Percentiles rank a stretch among this genome's conserved stretches.
Evolutionary conservation across 106 monocot species (phyloP).

Genomic region (Dendrobium nobile): DNA sequence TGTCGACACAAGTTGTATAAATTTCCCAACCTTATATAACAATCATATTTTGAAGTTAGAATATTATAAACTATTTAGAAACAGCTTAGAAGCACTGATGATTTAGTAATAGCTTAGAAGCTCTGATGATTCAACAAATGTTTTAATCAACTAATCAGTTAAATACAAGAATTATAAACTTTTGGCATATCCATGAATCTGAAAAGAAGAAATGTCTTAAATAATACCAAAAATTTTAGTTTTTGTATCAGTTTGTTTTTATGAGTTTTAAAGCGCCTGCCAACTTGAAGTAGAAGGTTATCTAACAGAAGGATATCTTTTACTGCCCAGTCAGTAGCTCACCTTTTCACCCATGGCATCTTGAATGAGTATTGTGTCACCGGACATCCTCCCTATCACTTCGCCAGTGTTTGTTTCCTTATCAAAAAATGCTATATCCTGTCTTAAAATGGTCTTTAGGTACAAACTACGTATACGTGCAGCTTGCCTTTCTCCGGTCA

Average conservation of each 20-base stretch:
- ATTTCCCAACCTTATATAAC: constrained; percentile 47
- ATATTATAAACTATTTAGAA: neutral
- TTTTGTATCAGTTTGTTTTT: no score
- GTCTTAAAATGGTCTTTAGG: constrained; percentile 57
- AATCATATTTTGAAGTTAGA: neutral
- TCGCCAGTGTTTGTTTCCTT: constrained; percentile 63
- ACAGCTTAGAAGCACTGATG: no score
- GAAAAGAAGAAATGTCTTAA: no score
- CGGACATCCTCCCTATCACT: constrained; percentile 74
- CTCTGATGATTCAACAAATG: no score
- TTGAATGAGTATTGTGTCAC: constrained; percentile 74
- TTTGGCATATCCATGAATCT: no score
- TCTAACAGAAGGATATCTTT: neutral
- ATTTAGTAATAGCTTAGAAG: neutral
- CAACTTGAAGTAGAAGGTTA: no score
- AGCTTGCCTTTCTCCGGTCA: constrained; percentile 83
- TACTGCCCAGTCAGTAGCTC: neutral
- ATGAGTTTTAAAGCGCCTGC: no score
- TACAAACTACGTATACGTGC: constrained; percentile 57
- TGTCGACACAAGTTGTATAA: constrained; percentile 55
- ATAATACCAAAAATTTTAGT: no score
- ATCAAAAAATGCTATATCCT: constrained; percentile 77
- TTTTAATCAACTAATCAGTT: no score
- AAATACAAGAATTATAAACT: no score
- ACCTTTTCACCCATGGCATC: constrained; percentile 86